Conservation (phyloP, 2,329 filamentous ascomycete species). For the Alternaria angustiovoidea region DNA sequence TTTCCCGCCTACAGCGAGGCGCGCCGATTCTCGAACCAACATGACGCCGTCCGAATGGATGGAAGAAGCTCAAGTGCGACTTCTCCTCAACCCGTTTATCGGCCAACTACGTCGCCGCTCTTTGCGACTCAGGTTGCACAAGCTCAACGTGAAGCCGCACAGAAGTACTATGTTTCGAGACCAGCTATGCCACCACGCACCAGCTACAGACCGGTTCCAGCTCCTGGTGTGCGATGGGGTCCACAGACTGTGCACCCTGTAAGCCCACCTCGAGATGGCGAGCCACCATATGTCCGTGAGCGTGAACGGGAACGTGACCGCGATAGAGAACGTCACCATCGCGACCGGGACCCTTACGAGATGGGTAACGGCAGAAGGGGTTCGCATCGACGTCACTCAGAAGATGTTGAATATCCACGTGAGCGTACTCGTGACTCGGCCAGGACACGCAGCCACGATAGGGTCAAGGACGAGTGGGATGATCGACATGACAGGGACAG, state of each 20-base stretch:
- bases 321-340: slow-evolving; percentile 22
- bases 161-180: slow-evolving; percentile 42
- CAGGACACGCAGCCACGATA: slow-evolving; percentile 40
- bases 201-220: slow-evolving; percentile 35
- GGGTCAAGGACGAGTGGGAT: slow-evolving; percentile 39
- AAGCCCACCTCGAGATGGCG: slow-evolving; percentile 32
- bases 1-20: slow-evolving; percentile 46
- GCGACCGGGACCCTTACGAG: slow-evolving; percentile 20
- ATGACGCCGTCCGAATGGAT: slow-evolving; percentile 22
- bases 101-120: slow-evolving; percentile 55
- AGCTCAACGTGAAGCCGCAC: slow-evolving; percentile 36
- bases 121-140: slow-evolving; percentile 58
- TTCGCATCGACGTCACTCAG: slow-evolving; percentile 33
- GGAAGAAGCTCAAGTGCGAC: slow-evolving; percentile 28
- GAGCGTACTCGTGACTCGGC: slow-evolving; percentile 29
- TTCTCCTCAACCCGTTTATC: slow-evolving; percentile 48
- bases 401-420: slow-evolving; percentile 36
- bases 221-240: slow-evolving; percentile 34
- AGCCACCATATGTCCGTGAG: slow-evolving; percentile 27
- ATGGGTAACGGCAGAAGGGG: slow-evolving; percentile 21
- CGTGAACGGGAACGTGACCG: slow-evolving; percentile 30
- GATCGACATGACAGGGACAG: slow-evolving; percentile 17
- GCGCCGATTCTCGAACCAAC: slow-evolving; percentile 39
- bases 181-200: slow-evolving; percentile 37
- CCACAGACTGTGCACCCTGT: slow-evolving; percentile 21